Percentiles rank a stretch among this genome's conserved stretches.
Conservation (phyloP, 176 grass and related monocot species). For the Carex parvula region DNA sequence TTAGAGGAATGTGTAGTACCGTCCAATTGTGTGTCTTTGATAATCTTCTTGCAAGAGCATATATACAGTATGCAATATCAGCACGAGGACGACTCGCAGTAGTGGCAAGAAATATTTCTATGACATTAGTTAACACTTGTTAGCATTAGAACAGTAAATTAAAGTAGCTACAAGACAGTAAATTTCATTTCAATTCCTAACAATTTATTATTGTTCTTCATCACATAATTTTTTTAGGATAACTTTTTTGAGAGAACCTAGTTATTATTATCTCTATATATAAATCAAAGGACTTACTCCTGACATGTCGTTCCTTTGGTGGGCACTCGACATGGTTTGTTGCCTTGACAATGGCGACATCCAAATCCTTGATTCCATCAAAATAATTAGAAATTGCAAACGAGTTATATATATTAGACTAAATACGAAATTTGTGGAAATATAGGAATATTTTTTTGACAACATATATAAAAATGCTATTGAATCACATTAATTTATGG, state of each 20-base stretch:
- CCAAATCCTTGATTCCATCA: slow-evolving; percentile 56
- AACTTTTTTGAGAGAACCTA: neutral
- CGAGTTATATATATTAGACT: neutral
- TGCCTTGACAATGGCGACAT: slow-evolving; percentile 93
- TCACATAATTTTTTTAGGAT: neutral
- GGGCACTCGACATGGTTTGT: slow-evolving; percentile 92
- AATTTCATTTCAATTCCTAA: too few species aligned
- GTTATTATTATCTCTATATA: neutral
- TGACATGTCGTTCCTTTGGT: slow-evolving; percentile 83
- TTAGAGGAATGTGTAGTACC: slow-evolving; percentile 38
- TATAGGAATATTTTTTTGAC: neutral
- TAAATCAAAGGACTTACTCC: slow-evolving; percentile 55
- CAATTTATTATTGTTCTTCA: neutral
- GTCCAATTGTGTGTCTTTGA: slow-evolving; percentile 93
- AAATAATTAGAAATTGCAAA: neutral
- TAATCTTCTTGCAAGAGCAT: slow-evolving; percentile 61
- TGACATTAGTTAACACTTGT: neutral
- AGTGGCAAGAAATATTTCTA: slow-evolving; percentile 71
- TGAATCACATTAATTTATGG: neutral
- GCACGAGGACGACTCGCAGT: slow-evolving; percentile 54
- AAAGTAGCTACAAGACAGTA: neutral
- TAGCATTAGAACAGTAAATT: neutral
- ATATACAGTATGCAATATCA: slow-evolving; percentile 88
- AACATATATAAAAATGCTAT: neutral
- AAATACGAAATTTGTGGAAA: neutral